phyloP scores from a whole-genome alignment of 495 filamentous ascomycete genomes.

The Cetradonia linearis region DNA sequence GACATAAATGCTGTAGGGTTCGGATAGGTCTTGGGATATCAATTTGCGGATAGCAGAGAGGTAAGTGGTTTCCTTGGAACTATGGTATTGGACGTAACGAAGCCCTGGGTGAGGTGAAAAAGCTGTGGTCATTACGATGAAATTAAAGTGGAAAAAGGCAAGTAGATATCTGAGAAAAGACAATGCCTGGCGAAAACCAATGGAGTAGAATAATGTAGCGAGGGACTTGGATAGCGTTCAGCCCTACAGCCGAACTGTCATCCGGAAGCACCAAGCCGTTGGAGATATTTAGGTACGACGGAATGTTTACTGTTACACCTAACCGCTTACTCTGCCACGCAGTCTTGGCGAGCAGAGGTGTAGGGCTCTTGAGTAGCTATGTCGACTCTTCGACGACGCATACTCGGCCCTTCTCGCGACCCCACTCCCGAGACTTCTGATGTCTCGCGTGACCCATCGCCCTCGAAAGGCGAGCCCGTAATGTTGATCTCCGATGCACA shows the following conservation, averaged over 20 bases:
- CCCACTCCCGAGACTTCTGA: constrained; percentile 16
- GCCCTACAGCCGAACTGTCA: not conserved
- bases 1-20: constrained; percentile 99
- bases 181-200: too few relatives aligned
- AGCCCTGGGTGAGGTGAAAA: constrained; percentile 42
- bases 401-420: constrained; percentile 30
- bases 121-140: constrained; percentile 2
- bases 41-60: constrained; percentile 80
- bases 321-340: not conserved
- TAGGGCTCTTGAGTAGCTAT: not conserved
- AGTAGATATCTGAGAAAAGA: too few relatives aligned
- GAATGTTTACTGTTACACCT: not conserved
- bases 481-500: constrained; percentile 29
- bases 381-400: not conserved
- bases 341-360: too few relatives aligned
- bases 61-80: constrained; percentile 64
- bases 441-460: constrained; percentile 34
- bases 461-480: constrained; percentile 36
- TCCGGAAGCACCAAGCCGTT: not conserved
- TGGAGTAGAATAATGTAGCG: not conserved
- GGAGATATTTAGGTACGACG: not conserved
- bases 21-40: constrained; percentile 94
- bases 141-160: too few relatives aligned
- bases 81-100: constrained; percentile 75
- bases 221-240: not conserved